phyloP scores from a whole-genome alignment of 2,329 filamentous ascomycete species.

The Paecilomyces formosus region DNA sequence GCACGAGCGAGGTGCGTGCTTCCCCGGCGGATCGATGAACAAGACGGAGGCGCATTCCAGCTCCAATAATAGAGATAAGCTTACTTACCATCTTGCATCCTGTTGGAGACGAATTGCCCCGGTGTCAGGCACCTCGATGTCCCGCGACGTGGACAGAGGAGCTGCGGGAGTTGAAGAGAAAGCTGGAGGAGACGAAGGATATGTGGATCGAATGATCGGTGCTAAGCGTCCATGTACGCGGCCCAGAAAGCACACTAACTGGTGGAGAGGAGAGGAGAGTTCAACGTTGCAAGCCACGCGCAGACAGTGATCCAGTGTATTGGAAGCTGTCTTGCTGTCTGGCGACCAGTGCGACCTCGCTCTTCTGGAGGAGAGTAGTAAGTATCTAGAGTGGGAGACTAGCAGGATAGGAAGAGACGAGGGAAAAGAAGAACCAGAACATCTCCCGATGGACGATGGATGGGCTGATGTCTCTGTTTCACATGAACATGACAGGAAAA shows the following conservation, averaged over 20 bases:
- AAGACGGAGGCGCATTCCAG: not conserved
- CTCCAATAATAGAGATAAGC: not conserved
- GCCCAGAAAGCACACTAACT: not conserved
- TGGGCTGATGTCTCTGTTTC: not conserved
- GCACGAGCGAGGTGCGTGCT: not conserved
- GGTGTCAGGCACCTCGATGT: constrained; percentile 5
- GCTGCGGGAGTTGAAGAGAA: constrained; percentile 1
- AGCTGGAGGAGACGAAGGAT: constrained; percentile 3
- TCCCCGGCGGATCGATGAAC: not conserved
- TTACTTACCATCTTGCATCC: constrained; percentile 29
- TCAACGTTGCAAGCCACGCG: not conserved
- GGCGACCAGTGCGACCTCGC: not conserved
- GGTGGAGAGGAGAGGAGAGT: not conserved
- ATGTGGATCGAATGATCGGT: not conserved
- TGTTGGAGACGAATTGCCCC: constrained; percentile 18
- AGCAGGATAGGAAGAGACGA: not conserved
- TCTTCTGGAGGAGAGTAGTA: not conserved
- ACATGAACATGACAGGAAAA: not conserved
- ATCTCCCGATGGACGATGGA: not conserved
- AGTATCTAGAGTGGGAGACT: not conserved
- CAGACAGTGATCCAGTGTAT: not conserved
- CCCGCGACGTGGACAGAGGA: not conserved
- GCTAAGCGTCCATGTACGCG: not conserved
- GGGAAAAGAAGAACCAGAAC: not conserved
- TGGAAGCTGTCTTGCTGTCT: not conserved